Conservation (phyloP, 2,329 filamentous ascomycete genomes). For the Cercospora nicotianae region DNA sequence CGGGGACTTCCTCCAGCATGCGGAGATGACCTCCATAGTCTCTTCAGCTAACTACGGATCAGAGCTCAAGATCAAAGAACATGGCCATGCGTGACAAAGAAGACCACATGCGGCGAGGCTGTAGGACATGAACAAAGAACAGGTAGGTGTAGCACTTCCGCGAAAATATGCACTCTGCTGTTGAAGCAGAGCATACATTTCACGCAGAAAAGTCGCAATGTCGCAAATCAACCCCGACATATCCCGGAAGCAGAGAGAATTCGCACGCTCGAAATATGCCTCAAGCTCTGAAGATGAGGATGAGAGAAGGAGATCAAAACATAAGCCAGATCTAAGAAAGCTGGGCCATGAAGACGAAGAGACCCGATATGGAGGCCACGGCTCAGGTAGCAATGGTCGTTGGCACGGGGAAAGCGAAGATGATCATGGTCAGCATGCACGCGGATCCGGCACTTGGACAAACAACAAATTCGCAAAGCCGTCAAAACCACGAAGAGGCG, state of each 20-base stretch:
- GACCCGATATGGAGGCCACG: neutral
- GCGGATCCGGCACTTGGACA: neutral
- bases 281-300: constrained; percentile 5
- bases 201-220: neutral
- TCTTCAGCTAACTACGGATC: neutral
- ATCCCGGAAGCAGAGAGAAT: neutral
- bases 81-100: neutral
- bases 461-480: neutral
- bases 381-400: neutral
- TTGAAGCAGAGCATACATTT: neutral
- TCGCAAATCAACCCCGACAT: neutral
- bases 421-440: neutral
- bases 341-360: neutral
- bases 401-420: neutral
- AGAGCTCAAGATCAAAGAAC: neutral
- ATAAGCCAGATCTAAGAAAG: neutral
- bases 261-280: neutral
- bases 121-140: neutral
- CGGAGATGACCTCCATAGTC: neutral
- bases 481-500: neutral
- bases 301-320: neutral
- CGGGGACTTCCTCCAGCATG: neutral
- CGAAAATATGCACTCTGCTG: neutral
- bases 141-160: neutral
- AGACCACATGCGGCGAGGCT: neutral